Evolutionary conservation across 768 basidiomycete species (phyloP).

Genomic region (Mrakia blollopis): DNA sequence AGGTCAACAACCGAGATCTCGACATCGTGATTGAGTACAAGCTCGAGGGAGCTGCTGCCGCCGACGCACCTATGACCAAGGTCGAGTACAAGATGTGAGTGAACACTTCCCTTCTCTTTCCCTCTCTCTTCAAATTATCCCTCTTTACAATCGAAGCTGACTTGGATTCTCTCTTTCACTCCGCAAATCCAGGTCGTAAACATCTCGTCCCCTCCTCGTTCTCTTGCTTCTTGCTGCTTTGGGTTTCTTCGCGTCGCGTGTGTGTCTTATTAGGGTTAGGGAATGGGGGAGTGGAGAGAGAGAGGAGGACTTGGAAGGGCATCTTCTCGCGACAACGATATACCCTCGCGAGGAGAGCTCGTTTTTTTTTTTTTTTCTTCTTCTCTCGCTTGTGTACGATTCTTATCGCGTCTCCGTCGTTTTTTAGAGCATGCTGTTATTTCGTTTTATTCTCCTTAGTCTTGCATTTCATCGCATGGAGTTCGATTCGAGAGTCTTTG

Average conservation of each 20-base stretch:
- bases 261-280: too few species aligned
- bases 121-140: neutral
- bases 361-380: too few species aligned
- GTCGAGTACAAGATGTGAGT: constrained; percentile 47
- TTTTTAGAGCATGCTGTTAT: neutral
- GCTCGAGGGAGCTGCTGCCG: constrained; percentile 20
- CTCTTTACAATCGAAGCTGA: too few species aligned
- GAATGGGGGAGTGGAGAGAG: too few species aligned
- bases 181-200: neutral
- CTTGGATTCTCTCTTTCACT: neutral
- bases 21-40: constrained; percentile 80
- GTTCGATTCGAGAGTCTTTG: too few species aligned
- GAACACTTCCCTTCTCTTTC: neutral
- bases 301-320: too few species aligned
- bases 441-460: neutral
- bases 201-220: too few species aligned
- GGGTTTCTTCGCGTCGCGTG: too few species aligned
- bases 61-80: constrained; percentile 37
- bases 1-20: constrained; percentile 87
- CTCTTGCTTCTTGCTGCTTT: too few species aligned
- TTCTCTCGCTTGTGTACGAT: neutral
- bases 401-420: neutral
- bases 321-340: too few species aligned
- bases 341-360: too few species aligned
- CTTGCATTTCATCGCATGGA: neutral